A percentile compares a stretch with the other conserved stretches of the same genome.
Evolutionary conservation across 768 basidiomycete genomes (phyloP).

Genomic region (Galerina sulciceps): DNA sequence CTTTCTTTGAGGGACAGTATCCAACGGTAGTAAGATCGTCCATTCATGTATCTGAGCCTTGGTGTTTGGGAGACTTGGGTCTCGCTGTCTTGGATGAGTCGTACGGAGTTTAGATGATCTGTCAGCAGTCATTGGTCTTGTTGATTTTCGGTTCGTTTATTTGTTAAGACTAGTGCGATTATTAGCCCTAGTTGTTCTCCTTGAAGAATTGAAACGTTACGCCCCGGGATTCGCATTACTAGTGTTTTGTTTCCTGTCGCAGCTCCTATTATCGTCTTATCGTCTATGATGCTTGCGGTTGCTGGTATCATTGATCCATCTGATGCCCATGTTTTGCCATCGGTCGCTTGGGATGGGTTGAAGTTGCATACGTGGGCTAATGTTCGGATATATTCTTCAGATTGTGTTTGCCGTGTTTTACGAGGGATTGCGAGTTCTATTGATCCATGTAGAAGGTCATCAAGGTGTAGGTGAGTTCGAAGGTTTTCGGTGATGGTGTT

Average conservation of each 20-base stretch:
- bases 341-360: background rate
- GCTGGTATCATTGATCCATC: slow-evolving; percentile 15
- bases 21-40: slow-evolving; percentile 7
- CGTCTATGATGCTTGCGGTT: slow-evolving; percentile 1
- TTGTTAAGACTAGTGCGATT: background rate
- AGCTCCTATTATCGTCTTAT: slow-evolving; percentile 4
- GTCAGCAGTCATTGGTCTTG: slow-evolving; percentile 5
- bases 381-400: background rate
- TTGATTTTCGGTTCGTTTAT: background rate
- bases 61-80: background rate
- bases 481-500: too few species aligned
- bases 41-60: background rate
- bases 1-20: too few species aligned
- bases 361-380: background rate
- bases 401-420: background rate
- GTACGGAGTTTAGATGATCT: slow-evolving; percentile 13
- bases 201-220: slow-evolving; percentile 12
- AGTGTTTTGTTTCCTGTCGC: background rate
- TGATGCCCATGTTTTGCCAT: slow-evolving; percentile 13
- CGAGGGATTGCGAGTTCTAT: slow-evolving; percentile 1
- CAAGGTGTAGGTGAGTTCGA: background rate
- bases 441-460: background rate
- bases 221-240: slow-evolving; percentile 2
- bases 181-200: slow-evolving; percentile 11
- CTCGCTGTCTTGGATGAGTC: slow-evolving; percentile 6